Percentiles rank a stretch among this genome's conserved stretches.
Evolutionary conservation across 192 early-diverging fungal species (phyloP).

Genomic region (Podila minutissima): DNA sequence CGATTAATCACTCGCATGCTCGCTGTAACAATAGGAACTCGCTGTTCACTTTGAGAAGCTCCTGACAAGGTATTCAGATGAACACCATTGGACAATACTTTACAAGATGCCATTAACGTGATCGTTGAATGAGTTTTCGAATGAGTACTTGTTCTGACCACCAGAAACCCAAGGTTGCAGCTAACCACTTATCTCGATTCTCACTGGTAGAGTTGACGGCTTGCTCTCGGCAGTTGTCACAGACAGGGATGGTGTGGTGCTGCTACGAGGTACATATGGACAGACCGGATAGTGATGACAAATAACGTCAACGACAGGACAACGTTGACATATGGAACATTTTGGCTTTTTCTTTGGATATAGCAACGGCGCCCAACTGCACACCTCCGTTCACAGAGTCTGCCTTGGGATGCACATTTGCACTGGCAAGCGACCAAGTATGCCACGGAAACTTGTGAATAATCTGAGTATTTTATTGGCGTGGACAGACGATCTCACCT

Average conservation of each 20-base stretch:
- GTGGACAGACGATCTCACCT: not conserved
- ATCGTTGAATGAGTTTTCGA: not conserved
- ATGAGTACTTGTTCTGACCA: not conserved
- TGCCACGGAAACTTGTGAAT: not conserved
- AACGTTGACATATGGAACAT: not conserved
- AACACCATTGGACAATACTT: conserved; percentile 9
- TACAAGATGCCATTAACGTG: conserved; percentile 14
- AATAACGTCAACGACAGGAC: not conserved
- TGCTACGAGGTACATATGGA: conserved; percentile 58
- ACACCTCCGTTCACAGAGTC: conserved; percentile 59
- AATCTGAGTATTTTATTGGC: not conserved
- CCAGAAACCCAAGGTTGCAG: not conserved
- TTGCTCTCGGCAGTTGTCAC: conserved; percentile 66
- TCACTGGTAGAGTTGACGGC: conserved; percentile 44
- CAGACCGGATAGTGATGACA: not conserved
- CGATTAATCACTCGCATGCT: not conserved
- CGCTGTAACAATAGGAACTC: conserved; percentile 19
- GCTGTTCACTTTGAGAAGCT: conserved; percentile 54
- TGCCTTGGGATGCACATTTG: conserved; percentile 66
- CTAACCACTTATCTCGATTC: not conserved
- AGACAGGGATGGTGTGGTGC: conserved; percentile 69
- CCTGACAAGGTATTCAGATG: conserved; percentile 33
- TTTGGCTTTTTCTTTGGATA: not conserved
- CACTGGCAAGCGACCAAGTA: conserved; percentile 71
- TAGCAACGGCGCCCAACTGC: conserved; percentile 55